Percentiles rank a stretch among this genome's conserved stretches.
Evolutionary conservation across 306 rosid species (phyloP).

Genomic region (Albizia julibrissin): DNA sequence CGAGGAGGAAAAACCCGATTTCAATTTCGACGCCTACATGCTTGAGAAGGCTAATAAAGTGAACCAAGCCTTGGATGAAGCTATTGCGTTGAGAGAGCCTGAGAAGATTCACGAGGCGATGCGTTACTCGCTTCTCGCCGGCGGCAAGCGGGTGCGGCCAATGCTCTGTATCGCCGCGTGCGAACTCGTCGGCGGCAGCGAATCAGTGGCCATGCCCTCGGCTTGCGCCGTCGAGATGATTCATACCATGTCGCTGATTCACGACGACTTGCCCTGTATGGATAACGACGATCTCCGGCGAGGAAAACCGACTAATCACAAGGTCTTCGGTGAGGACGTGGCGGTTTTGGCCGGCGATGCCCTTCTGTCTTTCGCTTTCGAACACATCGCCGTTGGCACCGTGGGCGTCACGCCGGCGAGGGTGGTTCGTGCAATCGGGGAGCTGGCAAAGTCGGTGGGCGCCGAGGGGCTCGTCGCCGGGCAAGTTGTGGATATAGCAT

Average conservation of each 20-base stretch:
- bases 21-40: conserved; percentile 68
- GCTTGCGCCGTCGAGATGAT: conserved; percentile 91
- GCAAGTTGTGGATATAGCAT: conserved; percentile 66
- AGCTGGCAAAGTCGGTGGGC: conserved; percentile 68
- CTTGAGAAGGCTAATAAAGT: conserved; percentile 47
- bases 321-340: conserved; percentile 78
- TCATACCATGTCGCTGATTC: conserved; percentile 88
- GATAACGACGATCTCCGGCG: conserved; percentile 93
- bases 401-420: conserved; percentile 45
- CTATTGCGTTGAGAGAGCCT: conserved; percentile 58
- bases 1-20: conserved; percentile 37
- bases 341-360: conserved; percentile 89
- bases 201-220: conserved; percentile 67
- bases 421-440: conserved; percentile 56
- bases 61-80: conserved; percentile 60
- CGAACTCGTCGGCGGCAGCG: conserved; percentile 72
- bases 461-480: conserved; percentile 78
- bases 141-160: conserved; percentile 80
- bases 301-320: conserved; percentile 82
- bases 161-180: conserved; percentile 79
- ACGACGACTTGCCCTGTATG: conserved; percentile 89
- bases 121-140: conserved; percentile 88
- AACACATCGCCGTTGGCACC: conserved; percentile 66
- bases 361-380: conserved; percentile 66
- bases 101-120: conserved; percentile 69